Percentiles rank a stretch among this genome's conserved stretches.
Conservation (phyloP, 805 yeast genomes). For the Candida germanica region DNA sequence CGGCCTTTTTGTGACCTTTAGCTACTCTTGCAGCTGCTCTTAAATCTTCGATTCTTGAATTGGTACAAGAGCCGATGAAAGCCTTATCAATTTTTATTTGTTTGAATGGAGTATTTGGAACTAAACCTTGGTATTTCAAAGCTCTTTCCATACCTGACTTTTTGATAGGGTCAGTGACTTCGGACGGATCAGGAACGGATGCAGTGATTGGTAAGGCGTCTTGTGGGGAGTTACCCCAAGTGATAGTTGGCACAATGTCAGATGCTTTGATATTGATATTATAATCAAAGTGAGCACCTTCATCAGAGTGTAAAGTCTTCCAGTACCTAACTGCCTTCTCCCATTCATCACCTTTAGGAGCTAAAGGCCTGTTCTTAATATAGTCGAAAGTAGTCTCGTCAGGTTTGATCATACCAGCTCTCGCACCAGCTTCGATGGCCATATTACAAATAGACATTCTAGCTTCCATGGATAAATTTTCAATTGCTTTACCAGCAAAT, state of each 20-base stretch:
- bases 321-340: slow-evolving; percentile 91
- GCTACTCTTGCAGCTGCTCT: slow-evolving; percentile 94
- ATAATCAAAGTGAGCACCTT: slow-evolving; percentile 83
- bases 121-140: slow-evolving; percentile 85
- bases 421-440: slow-evolving; percentile 99
- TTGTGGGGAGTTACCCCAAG: slow-evolving; percentile 99
- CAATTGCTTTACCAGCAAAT: slow-evolving; percentile 94
- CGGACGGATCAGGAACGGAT: slow-evolving; percentile 84
- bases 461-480: slow-evolving; percentile 89
- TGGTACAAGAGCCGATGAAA: slow-evolving; percentile 97
- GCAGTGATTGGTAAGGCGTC: slow-evolving; percentile 96
- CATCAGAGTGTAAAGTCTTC: slow-evolving; percentile 84
- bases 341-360: slow-evolving; percentile 94
- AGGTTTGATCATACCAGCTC: slow-evolving; percentile 99
- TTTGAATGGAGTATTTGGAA: slow-evolving; percentile 73
- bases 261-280: slow-evolving; percentile 77
- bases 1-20: slow-evolving; percentile 84
- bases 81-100: slow-evolving; percentile 86
- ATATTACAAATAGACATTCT: slow-evolving; percentile 99
- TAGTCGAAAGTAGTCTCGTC: slow-evolving; percentile 87
- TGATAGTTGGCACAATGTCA: slow-evolving; percentile 92
- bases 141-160: slow-evolving; percentile 89
- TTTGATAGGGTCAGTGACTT: slow-evolving; percentile 64
- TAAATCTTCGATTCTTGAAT: slow-evolving; percentile 94
- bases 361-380: slow-evolving; percentile 89